Evolutionary conservation across 805 yeast species (phyloP), one percentile per base, ranked within the genome.

Genomic region (Debaryomyces prosopidis): DNA sequence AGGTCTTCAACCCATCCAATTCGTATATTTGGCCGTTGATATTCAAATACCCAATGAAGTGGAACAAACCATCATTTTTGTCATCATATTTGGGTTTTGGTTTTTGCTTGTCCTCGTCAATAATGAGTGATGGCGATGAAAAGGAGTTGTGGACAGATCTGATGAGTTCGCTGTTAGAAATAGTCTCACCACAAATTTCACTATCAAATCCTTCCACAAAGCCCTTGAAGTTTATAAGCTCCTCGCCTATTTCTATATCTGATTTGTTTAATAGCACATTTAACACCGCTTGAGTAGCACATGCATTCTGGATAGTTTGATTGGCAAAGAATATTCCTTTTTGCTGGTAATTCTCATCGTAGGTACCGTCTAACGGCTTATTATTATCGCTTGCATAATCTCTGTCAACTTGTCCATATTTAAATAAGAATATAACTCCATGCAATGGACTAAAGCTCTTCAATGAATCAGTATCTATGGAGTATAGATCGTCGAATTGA

Each of bases 241-340:
- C 79, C 0, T 60, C 60, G 1, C 89, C 88, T 3, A 82, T 44
- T 1, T 71, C 70, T 10, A 81, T 44, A 3, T 52, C 58, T n/a
- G 41, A 27, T 6, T 56, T 48, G 42, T 70, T 66, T 47, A 84
- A 53, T 43, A 84, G 61, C 7, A 82, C 65, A 45, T 82, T 80
- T 45, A 84, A 65, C 17, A 84, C 83, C 0, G 88, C 89, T 54
- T 80, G 86, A 1, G 89, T 84, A n/a, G 85, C 89, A 61, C 89
- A 84, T 3, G 89, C 87, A 54, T 84, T 82, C 53, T 80, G 81
- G 43, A 82, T 80, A 20, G 77, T 77, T 57, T 84, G 89, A 39
- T 72, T 72, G 5, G 87, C 87, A 57, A 84, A 84, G 57, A 80
- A 82, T 1, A 84, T 68, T 8, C 62, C 68, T 14, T 65, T 56